Conservation (phyloP, 352 stramenopile genomes). For the Globisporangium canariense region DNA sequence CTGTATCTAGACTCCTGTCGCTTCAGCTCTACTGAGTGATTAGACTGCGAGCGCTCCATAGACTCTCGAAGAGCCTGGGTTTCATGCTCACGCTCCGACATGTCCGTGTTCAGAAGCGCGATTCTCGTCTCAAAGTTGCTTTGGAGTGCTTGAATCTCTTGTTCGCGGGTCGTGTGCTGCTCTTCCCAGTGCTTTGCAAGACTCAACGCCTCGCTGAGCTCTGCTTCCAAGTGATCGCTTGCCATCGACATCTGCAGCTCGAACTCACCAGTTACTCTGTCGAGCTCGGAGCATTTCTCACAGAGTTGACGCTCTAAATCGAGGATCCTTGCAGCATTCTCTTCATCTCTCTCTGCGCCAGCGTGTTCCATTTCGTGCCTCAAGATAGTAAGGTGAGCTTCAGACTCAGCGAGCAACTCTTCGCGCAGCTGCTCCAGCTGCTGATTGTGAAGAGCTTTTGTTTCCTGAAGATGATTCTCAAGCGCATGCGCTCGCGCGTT, state of each 20-base stretch:
- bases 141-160: not conserved
- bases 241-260: not conserved
- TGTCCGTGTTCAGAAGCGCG: not conserved
- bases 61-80: not conserved
- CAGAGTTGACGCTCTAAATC: not conserved
- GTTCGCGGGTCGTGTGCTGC: not conserved
- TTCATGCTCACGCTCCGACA: not conserved
- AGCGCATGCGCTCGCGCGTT: not conserved
- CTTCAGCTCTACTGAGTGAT: not conserved
- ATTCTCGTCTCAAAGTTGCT: constrained; percentile 6
- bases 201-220: not conserved
- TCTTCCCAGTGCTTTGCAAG: not conserved
- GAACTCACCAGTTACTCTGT: not conserved
- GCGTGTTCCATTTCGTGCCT: not conserved
- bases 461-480: constrained; percentile 4
- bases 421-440: not conserved
- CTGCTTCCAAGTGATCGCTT: not conserved
- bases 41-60: constrained; percentile 8
- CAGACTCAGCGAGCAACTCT: not conserved
- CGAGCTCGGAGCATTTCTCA: constrained; percentile 1
- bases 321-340: not conserved
- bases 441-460: not conserved
- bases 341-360: not conserved
- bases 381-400: not conserved
- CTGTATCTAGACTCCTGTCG: not conserved